These are phyloP conservation scores for Acer yangbiense DNA, from an alignment of 345 rosid species.

Conservation along the genomic window DNA sequence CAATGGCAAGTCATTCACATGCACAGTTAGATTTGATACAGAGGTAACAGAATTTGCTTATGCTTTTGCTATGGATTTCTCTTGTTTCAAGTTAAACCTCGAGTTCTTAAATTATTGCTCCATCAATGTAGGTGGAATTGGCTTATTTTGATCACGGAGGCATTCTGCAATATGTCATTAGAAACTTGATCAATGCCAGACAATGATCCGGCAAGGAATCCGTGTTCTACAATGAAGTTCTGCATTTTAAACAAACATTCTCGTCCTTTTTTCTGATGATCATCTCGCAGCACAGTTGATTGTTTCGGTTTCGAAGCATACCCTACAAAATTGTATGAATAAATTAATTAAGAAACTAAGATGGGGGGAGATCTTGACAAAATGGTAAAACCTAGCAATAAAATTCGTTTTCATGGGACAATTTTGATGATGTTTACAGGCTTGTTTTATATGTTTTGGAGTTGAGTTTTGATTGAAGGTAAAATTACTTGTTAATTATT, in stretches of 20 bases:
- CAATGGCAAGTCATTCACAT: conserved; percentile 73
- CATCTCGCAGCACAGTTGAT: neutral
- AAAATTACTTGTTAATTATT: neutral
- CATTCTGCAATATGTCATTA: conserved; percentile 60
- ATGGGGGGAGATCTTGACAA: neutral
- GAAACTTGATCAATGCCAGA: conserved; percentile 48
- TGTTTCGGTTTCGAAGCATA: conserved; percentile 3
- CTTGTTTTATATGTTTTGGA: neutral
- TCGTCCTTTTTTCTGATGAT: neutral
- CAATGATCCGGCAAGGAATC: conserved; percentile 21
- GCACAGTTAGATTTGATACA: conserved; percentile 71
- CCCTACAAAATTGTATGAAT: neutral
- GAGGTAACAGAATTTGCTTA: conserved; percentile 50
- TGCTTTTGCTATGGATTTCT: neutral
- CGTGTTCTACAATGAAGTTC: neutral
- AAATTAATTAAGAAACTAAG: conserved; percentile 3
- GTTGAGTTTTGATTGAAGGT: neutral
- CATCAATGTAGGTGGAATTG: conserved; percentile 46
- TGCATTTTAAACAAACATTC: neutral
- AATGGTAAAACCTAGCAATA: neutral
- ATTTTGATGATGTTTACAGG: neutral
- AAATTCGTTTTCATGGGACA: no score
- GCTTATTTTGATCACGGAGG: conserved; percentile 67
- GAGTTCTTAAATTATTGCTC: neutral
- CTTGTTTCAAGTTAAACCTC: neutral